Evolutionary conservation across 108 stramenopile species (phyloP), one percentile per base, ranked within the genome.

Genomic region (Skeletonema grethae): DNA sequence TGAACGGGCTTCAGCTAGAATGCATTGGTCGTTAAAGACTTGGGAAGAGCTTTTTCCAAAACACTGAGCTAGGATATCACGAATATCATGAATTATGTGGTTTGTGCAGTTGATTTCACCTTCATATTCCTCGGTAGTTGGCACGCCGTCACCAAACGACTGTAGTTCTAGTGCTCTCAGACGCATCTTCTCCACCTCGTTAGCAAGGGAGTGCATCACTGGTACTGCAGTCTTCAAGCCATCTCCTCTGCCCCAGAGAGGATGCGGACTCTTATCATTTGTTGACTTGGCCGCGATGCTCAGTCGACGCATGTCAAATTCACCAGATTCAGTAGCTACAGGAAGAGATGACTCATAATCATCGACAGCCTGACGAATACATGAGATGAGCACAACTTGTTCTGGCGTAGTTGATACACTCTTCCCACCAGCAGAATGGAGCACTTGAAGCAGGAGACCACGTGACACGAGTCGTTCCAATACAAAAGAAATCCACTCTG

Each of bases 401-500:
- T 94, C 93, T 6, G 93, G 93, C 7, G 86, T 72, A 18, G 84
- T 53, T 34, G 60, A 65, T 18, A 61, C 39, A 43, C 25, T 16
- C 10, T 18, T 45, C 28, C 82, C 66, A 55, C 81, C 82, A 13
- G 70, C 74, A 35, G 80, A 70, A 10, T 32, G 57, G 56, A 73
- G 88, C 67, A 94, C 74, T 9, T 70, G 31, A 20, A 74, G 70
- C 15, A 92, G 68, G 34, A 82, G 63, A 9, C 91, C 91, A 43
- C 80, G 69, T 25, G 85, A 69, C 15, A 76, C 73, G 34, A 90
- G 58, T 38, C 84, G 73, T 43, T 80, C 76, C 61, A 95, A 48
- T 4, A 91, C 35, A 20, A 86, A 61, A 30, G 84, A 70, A 46
- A 92, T 89, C 94, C 94, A 95, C 66, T 92, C 91, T 8, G 91